phyloP scores from a whole-genome alignment of 2,329 filamentous ascomycete genomes.

The Clonostachys solani region DNA sequence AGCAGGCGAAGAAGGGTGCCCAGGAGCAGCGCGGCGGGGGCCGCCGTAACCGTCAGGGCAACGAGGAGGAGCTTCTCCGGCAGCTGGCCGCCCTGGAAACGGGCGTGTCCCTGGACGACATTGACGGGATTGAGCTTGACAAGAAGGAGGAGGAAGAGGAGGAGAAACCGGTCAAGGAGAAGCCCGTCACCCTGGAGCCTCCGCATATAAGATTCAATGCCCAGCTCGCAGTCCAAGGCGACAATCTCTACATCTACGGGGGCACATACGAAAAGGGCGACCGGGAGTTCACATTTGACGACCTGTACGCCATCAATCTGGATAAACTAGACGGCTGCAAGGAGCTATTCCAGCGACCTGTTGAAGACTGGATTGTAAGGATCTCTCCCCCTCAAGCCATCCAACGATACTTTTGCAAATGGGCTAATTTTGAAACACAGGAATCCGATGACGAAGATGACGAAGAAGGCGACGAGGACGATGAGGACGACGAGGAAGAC shows the following conservation, averaged over 20 bases:
- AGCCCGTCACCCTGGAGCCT: conserved; percentile 71
- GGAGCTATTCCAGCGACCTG: conserved; percentile 81
- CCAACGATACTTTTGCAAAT: conserved; percentile 4
- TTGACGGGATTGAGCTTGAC: conserved; percentile 42
- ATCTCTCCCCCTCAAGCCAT: not conserved
- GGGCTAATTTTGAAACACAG: conserved; percentile 22
- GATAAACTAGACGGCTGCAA: conserved; percentile 92
- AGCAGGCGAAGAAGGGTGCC: conserved; percentile 46
- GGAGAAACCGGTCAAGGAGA: conserved; percentile 54
- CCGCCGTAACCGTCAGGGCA: conserved; percentile 74
- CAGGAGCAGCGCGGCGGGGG: conserved; percentile 52
- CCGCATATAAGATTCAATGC: conserved; percentile 91
- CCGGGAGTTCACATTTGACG: conserved; percentile 91
- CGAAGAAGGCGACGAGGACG: conserved; percentile 49
- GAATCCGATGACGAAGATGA: conserved; percentile 58
- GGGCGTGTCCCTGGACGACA: conserved; percentile 71
- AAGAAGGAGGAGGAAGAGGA: conserved; percentile 50
- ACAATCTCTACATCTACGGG: conserved; percentile 89
- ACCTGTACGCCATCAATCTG: conserved; percentile 90
- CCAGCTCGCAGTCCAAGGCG: conserved; percentile 84
- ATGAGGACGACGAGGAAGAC: conserved; percentile 45
- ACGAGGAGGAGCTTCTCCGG: conserved; percentile 83
- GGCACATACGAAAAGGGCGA: conserved; percentile 96
- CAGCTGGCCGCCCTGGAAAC: conserved; percentile 86
- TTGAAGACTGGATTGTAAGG: conserved; percentile 75